A percentile compares a stretch with the other conserved stretches of the same genome.
phyloP scores from a whole-genome alignment of 768 basidiomycete species.

The Zangia roseola region DNA sequence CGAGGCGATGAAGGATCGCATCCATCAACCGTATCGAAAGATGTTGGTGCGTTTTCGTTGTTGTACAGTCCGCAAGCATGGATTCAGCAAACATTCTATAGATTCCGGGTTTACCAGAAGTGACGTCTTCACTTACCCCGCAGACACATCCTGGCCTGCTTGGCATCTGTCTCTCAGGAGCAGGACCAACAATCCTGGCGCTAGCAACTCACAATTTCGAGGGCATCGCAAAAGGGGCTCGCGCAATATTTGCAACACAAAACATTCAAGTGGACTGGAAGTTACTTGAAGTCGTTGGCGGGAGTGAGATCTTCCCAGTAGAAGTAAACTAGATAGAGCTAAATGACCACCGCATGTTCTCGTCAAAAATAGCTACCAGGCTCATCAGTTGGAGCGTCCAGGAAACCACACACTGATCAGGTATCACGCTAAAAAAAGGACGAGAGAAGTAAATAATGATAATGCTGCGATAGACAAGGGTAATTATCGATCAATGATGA shows the following conservation, averaged over 20 bases:
- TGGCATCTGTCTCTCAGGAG: conserved; percentile 96
- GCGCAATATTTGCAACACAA: conserved; percentile 65
- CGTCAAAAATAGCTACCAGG: too few species aligned
- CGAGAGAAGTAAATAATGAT: too few species aligned
- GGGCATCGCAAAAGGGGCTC: conserved; percentile 79
- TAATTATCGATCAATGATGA: conserved; percentile 2
- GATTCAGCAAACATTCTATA: conserved; percentile 30
- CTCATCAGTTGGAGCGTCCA: too few species aligned
- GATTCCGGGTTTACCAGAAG: conserved; percentile 95
- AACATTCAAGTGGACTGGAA: conserved; percentile 90
- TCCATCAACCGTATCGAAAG: conserved; percentile 96
- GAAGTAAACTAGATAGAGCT: conserved; percentile 13
- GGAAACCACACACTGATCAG: too few species aligned
- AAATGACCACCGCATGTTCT: background rate
- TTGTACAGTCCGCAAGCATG: background rate
- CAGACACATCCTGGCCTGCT: conserved; percentile 89
- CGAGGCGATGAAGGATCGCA: conserved; percentile 98
- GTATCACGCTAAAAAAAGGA: too few species aligned
- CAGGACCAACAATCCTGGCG: conserved; percentile 96
- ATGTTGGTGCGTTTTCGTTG: conserved; percentile 55
- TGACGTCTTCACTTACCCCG: conserved; percentile 87
- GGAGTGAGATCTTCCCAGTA: conserved; percentile 28
- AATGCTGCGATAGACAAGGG: too few species aligned
- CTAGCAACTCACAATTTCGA: conserved; percentile 86
- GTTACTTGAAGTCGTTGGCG: conserved; percentile 65